A percentile compares a stretch with the other conserved stretches of the same genome.
Conservation (phyloP, 805 yeast species). For the Pichia heedii region DNA sequence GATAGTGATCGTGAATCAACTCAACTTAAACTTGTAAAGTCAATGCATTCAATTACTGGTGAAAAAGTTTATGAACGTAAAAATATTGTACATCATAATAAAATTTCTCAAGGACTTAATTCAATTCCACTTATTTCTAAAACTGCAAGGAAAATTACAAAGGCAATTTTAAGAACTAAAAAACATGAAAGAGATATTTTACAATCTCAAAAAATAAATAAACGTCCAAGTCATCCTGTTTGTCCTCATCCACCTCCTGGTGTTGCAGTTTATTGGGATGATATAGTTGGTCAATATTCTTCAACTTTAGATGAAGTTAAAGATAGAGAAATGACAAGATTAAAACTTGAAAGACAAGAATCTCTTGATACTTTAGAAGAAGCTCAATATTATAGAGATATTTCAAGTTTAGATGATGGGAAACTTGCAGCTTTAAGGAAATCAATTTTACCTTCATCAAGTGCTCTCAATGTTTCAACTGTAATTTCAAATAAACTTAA, state of each 20-base stretch:
- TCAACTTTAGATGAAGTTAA: constrained; percentile 18
- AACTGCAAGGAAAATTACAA: constrained; percentile 3
- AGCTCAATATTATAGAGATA: constrained; percentile 42
- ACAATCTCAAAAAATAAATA: background rate
- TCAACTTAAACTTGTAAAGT: background rate
- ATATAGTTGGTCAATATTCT: constrained; percentile 1
- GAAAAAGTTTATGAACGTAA: background rate
- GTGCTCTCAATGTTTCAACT: constrained; percentile 8
- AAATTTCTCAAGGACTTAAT: background rate
- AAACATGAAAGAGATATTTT: background rate
- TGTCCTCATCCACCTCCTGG: constrained; percentile 5
- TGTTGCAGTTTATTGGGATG: constrained; percentile 6
- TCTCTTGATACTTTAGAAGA: constrained; percentile 58
- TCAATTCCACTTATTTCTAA: background rate
- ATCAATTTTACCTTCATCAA: constrained; percentile 34
- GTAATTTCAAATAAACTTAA: background rate
- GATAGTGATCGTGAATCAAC: background rate
- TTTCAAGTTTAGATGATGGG: constrained; percentile 55
- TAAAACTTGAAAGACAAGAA: constrained; percentile 43
- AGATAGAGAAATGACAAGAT: constrained; percentile 27
- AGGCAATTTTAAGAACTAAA: background rate
- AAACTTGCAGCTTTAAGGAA: constrained; percentile 62
- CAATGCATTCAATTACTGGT: background rate
- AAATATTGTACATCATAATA: background rate
- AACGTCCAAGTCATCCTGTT: constrained; percentile 5